A percentile compares a stretch with the other conserved stretches of the same genome.
phyloP scores from a whole-genome alignment of 83 land plant species.

The Picea mariana region DNA sequence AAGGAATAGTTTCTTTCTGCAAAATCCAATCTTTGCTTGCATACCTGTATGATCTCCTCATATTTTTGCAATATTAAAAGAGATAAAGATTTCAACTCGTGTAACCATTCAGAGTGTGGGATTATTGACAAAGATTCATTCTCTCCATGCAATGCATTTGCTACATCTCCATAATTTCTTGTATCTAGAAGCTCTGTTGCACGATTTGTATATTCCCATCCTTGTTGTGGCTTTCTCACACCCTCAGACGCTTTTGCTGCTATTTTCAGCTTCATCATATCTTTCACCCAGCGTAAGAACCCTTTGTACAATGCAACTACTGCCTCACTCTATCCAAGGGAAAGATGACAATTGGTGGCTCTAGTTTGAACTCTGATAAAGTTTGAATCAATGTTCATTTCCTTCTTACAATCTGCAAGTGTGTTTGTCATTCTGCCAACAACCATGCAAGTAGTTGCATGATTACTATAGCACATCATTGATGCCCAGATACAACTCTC shows the following conservation, averaged over 20 bases:
- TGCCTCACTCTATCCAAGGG: too few relatives aligned
- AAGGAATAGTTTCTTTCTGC: too few relatives aligned
- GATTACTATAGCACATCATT: slow-evolving; percentile 97
- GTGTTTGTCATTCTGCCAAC: slow-evolving; percentile 94
- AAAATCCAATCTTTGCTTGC: too few relatives aligned
- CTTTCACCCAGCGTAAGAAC: too few relatives aligned
- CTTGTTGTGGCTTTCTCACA: not conserved
- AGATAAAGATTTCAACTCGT: not conserved
- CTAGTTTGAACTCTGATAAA: slow-evolving; percentile 80
- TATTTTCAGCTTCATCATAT: too few relatives aligned
- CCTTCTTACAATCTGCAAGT: slow-evolving; percentile 75
- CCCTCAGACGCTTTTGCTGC: too few relatives aligned
- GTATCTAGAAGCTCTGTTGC: slow-evolving; percentile 37
- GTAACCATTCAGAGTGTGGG: slow-evolving; percentile 58
- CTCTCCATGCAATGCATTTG: slow-evolving; percentile 50
- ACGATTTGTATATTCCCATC: too few relatives aligned
- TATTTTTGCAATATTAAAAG: too few relatives aligned
- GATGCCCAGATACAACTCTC: slow-evolving; percentile 71
- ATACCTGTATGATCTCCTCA: too few relatives aligned
- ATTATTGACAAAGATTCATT: slow-evolving; percentile 63
- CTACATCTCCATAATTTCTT: slow-evolving; percentile 35
- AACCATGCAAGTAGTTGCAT: slow-evolving; percentile 91
- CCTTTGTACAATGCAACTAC: too few relatives aligned
- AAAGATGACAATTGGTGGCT: slow-evolving; percentile 37
- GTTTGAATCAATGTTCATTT: slow-evolving; percentile 78